phyloP scores from a whole-genome alignment of 192 early-diverging fungal genomes.

The Thamnidium elegans region DNA sequence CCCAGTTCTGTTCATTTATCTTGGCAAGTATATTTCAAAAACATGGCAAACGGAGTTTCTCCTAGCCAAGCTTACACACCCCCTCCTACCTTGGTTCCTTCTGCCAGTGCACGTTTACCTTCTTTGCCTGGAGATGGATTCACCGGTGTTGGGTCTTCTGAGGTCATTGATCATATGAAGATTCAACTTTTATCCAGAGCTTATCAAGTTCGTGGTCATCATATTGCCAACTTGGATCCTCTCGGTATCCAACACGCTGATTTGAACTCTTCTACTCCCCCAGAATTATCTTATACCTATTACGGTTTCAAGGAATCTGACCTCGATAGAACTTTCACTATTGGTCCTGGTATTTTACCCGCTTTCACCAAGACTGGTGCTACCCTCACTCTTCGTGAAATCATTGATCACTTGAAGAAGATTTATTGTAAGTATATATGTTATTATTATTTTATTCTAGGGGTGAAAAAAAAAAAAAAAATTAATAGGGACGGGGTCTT shows the following conservation, averaged over 20 bases:
- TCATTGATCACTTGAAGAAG: slow-evolving; percentile 73
- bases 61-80: slow-evolving; percentile 70
- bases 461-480: slow-evolving; percentile 3
- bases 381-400: slow-evolving; percentile 87
- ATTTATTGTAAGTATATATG: slow-evolving; percentile 77
- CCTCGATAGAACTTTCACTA: slow-evolving; percentile 85
- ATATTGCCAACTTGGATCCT: slow-evolving; percentile 93
- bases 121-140: slow-evolving; percentile 52
- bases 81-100: slow-evolving; percentile 76
- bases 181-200: slow-evolving; percentile 95
- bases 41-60: slow-evolving; percentile 62
- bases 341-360: slow-evolving; percentile 95
- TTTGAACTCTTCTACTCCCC: slow-evolving; percentile 51
- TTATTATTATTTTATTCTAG: background rate
- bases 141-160: slow-evolving; percentile 31
- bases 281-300: slow-evolving; percentile 80
- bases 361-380: slow-evolving; percentile 70
- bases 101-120: slow-evolving; percentile 56
- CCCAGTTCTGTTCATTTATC: slow-evolving; percentile 90
- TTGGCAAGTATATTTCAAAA: slow-evolving; percentile 96
- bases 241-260: slow-evolving; percentile 77
- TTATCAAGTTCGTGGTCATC: slow-evolving; percentile 96
- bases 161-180: slow-evolving; percentile 97
- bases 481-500: background rate
- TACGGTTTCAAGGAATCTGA: slow-evolving; percentile 96